Percentiles rank a stretch among this genome's conserved stretches.
Evolutionary conservation across 164 flowering plant species (phyloP).

Genomic region (Umbellularia californica): DNA sequence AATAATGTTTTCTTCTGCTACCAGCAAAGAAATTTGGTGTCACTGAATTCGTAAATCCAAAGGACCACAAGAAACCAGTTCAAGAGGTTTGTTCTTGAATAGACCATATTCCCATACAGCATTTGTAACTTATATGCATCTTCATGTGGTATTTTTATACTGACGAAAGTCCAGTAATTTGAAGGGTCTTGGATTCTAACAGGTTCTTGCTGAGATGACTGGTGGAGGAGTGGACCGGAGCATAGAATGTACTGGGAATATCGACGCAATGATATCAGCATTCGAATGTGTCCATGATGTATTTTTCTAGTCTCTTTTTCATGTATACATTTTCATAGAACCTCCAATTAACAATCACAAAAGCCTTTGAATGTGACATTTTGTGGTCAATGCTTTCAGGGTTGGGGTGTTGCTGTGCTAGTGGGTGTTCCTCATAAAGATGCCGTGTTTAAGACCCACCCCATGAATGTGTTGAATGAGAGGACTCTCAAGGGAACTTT

Average conservation of each 20-base stretch:
- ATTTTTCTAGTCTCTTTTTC: conserved; percentile 1
- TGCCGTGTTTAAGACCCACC: conserved; percentile 55
- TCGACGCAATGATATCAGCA: conserved; percentile 64
- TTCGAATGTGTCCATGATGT: conserved; percentile 79
- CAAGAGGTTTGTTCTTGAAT: conserved; percentile 38
- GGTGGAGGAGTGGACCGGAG: conserved; percentile 68
- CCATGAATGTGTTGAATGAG: conserved; percentile 55
- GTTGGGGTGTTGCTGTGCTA: conserved; percentile 70
- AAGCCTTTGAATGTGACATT: not conserved
- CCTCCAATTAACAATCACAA: not conserved
- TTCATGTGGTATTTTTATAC: not conserved
- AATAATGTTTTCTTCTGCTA: not conserved
- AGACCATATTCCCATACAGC: not conserved
- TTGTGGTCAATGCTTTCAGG: conserved; percentile 29
- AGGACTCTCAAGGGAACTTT: conserved; percentile 72
- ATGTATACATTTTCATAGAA: not conserved
- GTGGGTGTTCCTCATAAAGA: conserved; percentile 65
- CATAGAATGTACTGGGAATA: conserved; percentile 57
- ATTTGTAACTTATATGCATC: not conserved
- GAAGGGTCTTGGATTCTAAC: not conserved
- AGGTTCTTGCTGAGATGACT: conserved; percentile 66
- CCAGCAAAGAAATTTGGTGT: conserved; percentile 55
- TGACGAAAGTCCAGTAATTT: not conserved
- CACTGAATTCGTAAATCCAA: conserved; percentile 52
- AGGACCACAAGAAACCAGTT: conserved; percentile 42